These are phyloP conservation scores for Penicillium roqueforti DNA, from an alignment of 495 filamentous ascomycete species.

Conservation along the genomic window DNA sequence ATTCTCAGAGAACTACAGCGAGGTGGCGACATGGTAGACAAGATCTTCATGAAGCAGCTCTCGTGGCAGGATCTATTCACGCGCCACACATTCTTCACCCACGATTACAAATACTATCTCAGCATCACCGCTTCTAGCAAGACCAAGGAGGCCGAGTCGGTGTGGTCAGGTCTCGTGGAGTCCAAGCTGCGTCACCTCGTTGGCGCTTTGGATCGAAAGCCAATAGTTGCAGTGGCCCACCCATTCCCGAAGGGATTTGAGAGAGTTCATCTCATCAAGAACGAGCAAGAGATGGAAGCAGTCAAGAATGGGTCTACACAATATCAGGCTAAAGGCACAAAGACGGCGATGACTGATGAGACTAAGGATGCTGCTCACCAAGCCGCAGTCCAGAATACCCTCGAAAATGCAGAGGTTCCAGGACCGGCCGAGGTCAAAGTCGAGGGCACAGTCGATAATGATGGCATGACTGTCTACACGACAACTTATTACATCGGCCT, in stretches of 20 bases:
- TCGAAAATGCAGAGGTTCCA: slow-evolving; percentile 42
- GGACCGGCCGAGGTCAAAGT: slow-evolving; percentile 37
- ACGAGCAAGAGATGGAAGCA: slow-evolving; percentile 63
- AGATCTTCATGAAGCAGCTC: slow-evolving; percentile 68
- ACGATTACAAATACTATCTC: slow-evolving; percentile 91
- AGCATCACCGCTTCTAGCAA: slow-evolving; percentile 80
- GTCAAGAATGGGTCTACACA: slow-evolving; percentile 68
- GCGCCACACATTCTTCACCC: slow-evolving; percentile 87
- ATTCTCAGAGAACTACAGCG: slow-evolving; percentile 78
- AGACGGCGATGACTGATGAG: slow-evolving; percentile 56
- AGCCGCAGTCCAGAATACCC: slow-evolving; percentile 45
- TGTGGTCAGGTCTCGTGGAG: slow-evolving; percentile 89
- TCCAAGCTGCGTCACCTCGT: slow-evolving; percentile 87
- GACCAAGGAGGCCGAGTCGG: slow-evolving; percentile 76
- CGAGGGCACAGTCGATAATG: slow-evolving; percentile 18
- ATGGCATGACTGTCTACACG: slow-evolving; percentile 61
- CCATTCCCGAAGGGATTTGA: slow-evolving; percentile 93
- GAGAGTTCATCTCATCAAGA: slow-evolving; percentile 67
- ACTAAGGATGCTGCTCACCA: slow-evolving; percentile 52
- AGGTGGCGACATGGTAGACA: slow-evolving; percentile 70
- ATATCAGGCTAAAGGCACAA: slow-evolving; percentile 58
- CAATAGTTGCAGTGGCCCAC: slow-evolving; percentile 76
- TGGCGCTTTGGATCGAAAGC: slow-evolving; percentile 65
- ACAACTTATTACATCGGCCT: slow-evolving; percentile 87
- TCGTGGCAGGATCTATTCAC: slow-evolving; percentile 85